Evolutionary conservation across 768 basidiomycete genomes (phyloP).

Genomic region (Chalciporus chontae): DNA sequence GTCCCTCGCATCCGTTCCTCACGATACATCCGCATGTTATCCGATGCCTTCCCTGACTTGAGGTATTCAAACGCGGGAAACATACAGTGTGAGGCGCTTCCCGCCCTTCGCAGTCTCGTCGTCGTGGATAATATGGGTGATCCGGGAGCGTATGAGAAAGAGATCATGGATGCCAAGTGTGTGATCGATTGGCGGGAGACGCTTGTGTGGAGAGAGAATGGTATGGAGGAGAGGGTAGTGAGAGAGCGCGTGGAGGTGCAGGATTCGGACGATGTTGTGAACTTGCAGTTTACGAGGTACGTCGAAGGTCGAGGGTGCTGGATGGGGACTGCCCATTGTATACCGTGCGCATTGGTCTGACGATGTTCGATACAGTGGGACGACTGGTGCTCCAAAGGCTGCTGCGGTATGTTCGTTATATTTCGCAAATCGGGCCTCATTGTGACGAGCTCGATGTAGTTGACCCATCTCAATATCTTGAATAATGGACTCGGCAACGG

Average conservation of each 20-base stretch:
- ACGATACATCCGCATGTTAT: constrained; percentile 57
- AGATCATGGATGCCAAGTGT: constrained; percentile 41
- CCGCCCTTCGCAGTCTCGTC: constrained; percentile 59
- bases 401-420: constrained; percentile 56
- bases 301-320: background rate
- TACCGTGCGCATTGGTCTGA: background rate
- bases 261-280: constrained; percentile 68
- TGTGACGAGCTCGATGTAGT: constrained; percentile 34
- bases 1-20: constrained; percentile 69
- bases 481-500: constrained; percentile 76
- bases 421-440: background rate
- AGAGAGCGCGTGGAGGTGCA: constrained; percentile 40
- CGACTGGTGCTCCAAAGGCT: constrained; percentile 79
- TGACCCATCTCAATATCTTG: constrained; percentile 75
- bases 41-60: constrained; percentile 56
- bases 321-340: background rate
- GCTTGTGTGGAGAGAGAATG: constrained; percentile 62
- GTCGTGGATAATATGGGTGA: constrained; percentile 60
- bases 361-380: constrained; percentile 48
- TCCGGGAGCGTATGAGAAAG: constrained; percentile 36
- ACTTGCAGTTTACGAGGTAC: constrained; percentile 83
- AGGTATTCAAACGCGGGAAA: constrained; percentile 45
- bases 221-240: constrained; percentile 40
- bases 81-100: constrained; percentile 56
- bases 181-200: constrained; percentile 71